Evolutionary conservation across 2,329 filamentous ascomycete genomes (phyloP), one percentile per base, ranked within the genome.

Genomic region (Botrytis fragariae): DNA sequence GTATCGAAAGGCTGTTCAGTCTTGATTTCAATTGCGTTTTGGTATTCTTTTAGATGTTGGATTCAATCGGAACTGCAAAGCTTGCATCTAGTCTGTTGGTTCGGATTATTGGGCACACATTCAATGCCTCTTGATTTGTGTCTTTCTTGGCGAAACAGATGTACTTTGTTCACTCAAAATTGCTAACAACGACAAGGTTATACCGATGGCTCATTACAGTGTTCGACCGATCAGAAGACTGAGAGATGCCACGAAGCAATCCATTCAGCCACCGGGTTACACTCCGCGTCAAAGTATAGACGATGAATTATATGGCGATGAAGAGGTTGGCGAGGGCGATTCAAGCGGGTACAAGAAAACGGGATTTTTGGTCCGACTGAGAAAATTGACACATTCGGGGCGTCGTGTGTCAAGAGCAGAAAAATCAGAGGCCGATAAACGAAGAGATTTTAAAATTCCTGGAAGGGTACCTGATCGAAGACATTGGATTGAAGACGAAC

Each of bases 161-260:
- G 32, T 42, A n/a, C 22, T 29, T 29, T 68, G 9, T 29, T 3
- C 39, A 39, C 37, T 32, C 18, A 35, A 48, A 35, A 25, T 45
- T 37, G 32, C 62, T 72, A 59, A 69, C 29, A 48, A 22, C 3
- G 7, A 39, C 16, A 54, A 72, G 71, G 86, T 93, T 3, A 87
- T 95, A 54, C 93, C 94, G 0, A 89, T 94, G 54, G 93, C 94
- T 1, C 94, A 97, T 80, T 88, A 92, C 74, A 92, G 92, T 67
- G 93, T 96, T 64, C 85, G 90, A 77, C 95, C 95, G 0, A 97
- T 65, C 68, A 74, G 77, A 54, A 77, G 78, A 54, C 61, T 81
- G 35, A 74, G 78, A 69, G 79, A 80, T 74, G 78, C 79, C 12
- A 81, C 80, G 14, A 75, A 80, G 71, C 79, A 80, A 67, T 78